These are phyloP conservation scores for Parmelia sp. DNA, from an alignment of 495 filamentous ascomycete genomes.

Conservation along the genomic window DNA sequence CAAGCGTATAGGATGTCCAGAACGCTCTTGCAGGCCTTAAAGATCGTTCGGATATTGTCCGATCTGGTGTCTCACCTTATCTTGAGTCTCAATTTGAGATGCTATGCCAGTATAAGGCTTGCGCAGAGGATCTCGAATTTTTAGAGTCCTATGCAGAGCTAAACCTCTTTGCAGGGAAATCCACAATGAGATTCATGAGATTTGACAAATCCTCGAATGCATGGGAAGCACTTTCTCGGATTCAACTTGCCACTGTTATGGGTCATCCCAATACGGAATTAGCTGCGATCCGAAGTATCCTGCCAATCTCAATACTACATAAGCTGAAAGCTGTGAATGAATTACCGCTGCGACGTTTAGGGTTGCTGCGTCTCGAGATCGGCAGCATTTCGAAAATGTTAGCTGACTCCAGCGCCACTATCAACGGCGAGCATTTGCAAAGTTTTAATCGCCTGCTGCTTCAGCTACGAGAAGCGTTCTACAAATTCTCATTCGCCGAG, in stretches of 20 bases:
- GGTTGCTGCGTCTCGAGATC: conserved; percentile 29
- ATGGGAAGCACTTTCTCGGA: conserved; percentile 2
- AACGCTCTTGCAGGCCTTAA: conserved; percentile 26
- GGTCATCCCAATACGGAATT: conserved; percentile 1
- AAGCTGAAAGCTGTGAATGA: conserved; percentile 23
- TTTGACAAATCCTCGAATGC: neutral
- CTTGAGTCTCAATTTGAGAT: conserved; percentile 22
- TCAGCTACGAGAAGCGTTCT: conserved; percentile 8
- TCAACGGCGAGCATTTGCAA: conserved; percentile 27
- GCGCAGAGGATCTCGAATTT: neutral
- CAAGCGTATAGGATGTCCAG: conserved; percentile 18
- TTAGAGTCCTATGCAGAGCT: conserved; percentile 1
- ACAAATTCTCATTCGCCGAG: neutral
- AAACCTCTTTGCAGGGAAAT: conserved; percentile 18
- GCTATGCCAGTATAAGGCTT: conserved; percentile 24
- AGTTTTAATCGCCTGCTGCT: conserved; percentile 21
- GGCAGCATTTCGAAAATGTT: conserved; percentile 28
- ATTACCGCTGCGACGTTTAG: conserved; percentile 27
- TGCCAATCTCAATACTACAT: conserved; percentile 19
- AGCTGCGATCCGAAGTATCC: conserved; percentile 14
- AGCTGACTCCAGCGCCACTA: conserved; percentile 21
- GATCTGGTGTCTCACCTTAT: conserved; percentile 14
- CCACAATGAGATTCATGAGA: conserved; percentile 15
- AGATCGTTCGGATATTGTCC: conserved; percentile 11
- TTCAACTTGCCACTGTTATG: conserved; percentile 12